Conservation (phyloP, 169 alveolate genomes). For the Hammondia hammondi region DNA sequence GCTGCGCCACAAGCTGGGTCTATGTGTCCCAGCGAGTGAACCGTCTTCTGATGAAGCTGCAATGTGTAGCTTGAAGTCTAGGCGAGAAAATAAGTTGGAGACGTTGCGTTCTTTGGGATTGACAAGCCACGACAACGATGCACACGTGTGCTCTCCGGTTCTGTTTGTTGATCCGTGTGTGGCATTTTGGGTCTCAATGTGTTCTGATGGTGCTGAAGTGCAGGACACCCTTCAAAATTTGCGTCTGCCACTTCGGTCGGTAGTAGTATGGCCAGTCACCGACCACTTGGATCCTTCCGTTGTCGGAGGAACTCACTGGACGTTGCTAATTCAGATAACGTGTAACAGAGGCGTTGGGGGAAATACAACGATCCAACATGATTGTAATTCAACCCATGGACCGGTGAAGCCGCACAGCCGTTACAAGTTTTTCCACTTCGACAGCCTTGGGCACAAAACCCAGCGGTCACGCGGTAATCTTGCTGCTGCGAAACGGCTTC, state of each 20-base stretch:
- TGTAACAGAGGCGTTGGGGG: not conserved
- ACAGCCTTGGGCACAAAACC: not conserved
- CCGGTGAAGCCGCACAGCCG: not conserved
- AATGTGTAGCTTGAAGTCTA: too few relatives aligned
- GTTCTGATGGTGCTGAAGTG: not conserved
- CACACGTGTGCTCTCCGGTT: not conserved
- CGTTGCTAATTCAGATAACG: not conserved
- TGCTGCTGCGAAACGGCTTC: not conserved
- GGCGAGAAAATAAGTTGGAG: too few relatives aligned
- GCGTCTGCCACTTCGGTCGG: not conserved
- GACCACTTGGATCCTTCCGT: not conserved
- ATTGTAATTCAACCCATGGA: not conserved
- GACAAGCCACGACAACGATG: not conserved
- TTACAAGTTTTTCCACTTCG: not conserved
- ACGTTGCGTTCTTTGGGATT: not conserved
- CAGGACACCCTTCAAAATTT: not conserved
- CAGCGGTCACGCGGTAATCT: not conserved
- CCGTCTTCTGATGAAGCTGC: too few relatives aligned
- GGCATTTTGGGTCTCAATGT: not conserved
- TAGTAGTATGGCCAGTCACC: not conserved
- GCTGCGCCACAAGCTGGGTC: not conserved
- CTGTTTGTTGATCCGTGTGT: conserved; percentile 19
- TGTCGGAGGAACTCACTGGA: not conserved
- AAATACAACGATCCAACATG: not conserved
- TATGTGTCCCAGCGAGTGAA: not conserved